Evolutionary conservation across 2,329 filamentous ascomycete genomes (phyloP), one percentile per base, ranked within the genome.

Genomic region (Neonectria neomacrospora): DNA sequence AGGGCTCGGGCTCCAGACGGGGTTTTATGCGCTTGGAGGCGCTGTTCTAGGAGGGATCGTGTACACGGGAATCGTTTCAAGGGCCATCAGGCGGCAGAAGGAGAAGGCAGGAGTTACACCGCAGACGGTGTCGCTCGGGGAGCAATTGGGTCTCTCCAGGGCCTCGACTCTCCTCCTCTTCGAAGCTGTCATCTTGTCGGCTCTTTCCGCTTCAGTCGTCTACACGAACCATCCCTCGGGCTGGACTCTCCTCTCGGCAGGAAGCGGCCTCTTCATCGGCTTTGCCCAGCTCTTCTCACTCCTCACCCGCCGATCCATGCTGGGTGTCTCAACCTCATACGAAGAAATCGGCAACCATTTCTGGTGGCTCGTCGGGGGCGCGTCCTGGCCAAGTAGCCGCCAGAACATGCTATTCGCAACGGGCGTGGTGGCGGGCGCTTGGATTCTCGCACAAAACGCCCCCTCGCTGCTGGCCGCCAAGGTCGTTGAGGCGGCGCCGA

Each of bases 301-400:
- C 0, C 62, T 86, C 11, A 70, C 83, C 34, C 83, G 87, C 23
- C 80, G 80, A 22, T 78, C 81, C 42, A 80, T 89, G 62, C 74
- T 92, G 3, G 89, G 89, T 6, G 84, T 88, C 2, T 91, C 88
- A 3, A 81, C 80, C 1, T 85, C 84, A 0, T 91, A 87, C 67
- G 87, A 90, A 70, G 87, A 91, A 69, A 67, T 85, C 5, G 88
- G 87, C 9, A 82, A 83, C 57, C 81, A 83, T 67, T 80, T 89
- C 65, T 84, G 82, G 79, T 80, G 80, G 72, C 44, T 82, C 2
- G 54, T 78, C 47, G 67, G 74, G 10, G 76, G 78, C 18, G 74
- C 71, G 14, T 53, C 68, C 0, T 73, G 71, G 55, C 78, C 77
- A 16, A 74, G 69, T 14, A 78, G 80, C 23, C 79, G 79, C 51